phyloP scores from a whole-genome alignment of 768 basidiomycete genomes.

The Collybiopsis confluens region DNA sequence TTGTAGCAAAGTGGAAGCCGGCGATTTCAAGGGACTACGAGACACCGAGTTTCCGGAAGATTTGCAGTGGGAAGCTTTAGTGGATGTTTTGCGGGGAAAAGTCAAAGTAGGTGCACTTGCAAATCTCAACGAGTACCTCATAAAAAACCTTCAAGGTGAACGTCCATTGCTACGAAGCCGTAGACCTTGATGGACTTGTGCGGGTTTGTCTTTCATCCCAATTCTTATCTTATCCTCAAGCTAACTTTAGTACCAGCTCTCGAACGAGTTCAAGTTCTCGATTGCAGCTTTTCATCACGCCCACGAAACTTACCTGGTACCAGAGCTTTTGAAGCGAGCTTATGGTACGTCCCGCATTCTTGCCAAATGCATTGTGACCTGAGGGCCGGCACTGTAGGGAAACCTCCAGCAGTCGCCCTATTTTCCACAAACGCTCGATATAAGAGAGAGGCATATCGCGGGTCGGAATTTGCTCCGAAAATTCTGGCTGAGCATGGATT shows the following conservation, averaged over 20 bases:
- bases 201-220: constrained; percentile 39
- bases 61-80: constrained; percentile 74
- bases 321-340: constrained; percentile 50
- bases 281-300: constrained; percentile 58
- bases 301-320: constrained; percentile 59
- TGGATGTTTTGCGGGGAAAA: constrained; percentile 72
- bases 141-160: constrained; percentile 34
- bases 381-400: constrained; percentile 25
- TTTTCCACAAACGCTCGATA: constrained; percentile 39
- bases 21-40: background rate
- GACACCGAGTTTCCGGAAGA: constrained; percentile 59
- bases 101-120: constrained; percentile 49
- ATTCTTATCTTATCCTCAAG: background rate
- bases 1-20: constrained; percentile 40
- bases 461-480: constrained; percentile 47
- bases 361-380: too few relatives aligned
- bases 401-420: constrained; percentile 51
- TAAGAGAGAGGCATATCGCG: constrained; percentile 63
- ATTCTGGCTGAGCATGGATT: constrained; percentile 51
- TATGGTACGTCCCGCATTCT: constrained; percentile 29
- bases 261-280: constrained; percentile 34
- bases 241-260: constrained; percentile 16
- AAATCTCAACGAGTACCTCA: background rate
- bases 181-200: constrained; percentile 70
- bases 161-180: constrained; percentile 52